Evolutionary conservation across 805 yeast genomes (phyloP), one percentile per base, ranked within the genome.

Genomic region (Lipomyces anomalus): DNA sequence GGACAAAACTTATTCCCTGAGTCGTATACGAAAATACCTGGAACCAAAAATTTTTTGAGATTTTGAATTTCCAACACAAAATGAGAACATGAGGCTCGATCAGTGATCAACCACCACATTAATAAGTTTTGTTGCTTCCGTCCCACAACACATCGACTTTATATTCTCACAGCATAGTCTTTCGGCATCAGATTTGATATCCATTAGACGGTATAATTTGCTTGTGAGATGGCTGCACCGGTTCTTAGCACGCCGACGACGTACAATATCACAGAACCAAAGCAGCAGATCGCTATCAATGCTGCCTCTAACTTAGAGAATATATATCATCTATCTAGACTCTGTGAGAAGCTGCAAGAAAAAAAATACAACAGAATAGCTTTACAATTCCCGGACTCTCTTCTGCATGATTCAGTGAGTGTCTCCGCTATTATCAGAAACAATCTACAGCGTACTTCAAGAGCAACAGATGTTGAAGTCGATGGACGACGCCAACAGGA

Each of bases 321-420:
- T 58, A 61, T 22, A 60, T 67, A 50, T 32, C 32, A 41, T 24
- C 36, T 50, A 7, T 6, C 18, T 4, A 42, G 35, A 9, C 32
- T 46, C 29, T 35, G 65, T 61, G 6, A 16, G 16, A 16, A 9
- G 13, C 33, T 57, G 66, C 3, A 38, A 41, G 2, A 45, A 40
- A 23, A 57, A 50, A 62, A 37, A 69, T 73, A 52, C 29, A 33
- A 13, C 11, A 41, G 51, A 22, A 74, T 89, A 1, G 88, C 97
- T 0, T 67, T 92, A 26, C 98, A 92, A 65, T 90, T 92, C 54
- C 97, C 97, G 0, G 98, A 94, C 62, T 48, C 67, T 4, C 66
- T 89, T 30, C 76, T 92, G 1, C 72, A 79, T 34, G 97, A 90
- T 61, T 80, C 96, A 13, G 30, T 26, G 11, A 13, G 5, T 61